Evolutionary conservation across 306 rosid genomes (phyloP).

Genomic region (Cucumis melo): DNA sequence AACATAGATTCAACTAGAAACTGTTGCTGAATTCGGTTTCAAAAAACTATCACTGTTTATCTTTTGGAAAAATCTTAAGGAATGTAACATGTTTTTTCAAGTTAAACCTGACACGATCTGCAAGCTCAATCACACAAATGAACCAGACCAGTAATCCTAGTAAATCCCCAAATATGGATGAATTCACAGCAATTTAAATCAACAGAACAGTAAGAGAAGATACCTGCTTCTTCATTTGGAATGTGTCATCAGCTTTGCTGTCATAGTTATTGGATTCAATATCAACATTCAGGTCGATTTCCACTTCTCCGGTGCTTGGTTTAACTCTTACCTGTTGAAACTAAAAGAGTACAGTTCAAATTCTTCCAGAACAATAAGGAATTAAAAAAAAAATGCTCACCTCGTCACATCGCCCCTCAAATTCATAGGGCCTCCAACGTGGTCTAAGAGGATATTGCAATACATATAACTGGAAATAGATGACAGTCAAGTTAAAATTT

Average conservation of each 20-base stretch:
- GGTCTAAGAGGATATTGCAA: conserved; percentile 87
- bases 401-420: conserved; percentile 70
- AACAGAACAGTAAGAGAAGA: not conserved
- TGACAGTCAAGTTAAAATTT: not conserved
- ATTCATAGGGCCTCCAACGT: conserved; percentile 71
- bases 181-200: not conserved
- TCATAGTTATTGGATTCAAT: conserved; percentile 43
- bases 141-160: not conserved
- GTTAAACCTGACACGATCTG: not conserved
- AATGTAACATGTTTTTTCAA: not conserved
- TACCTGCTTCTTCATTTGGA: conserved; percentile 56
- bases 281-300: conserved; percentile 59
- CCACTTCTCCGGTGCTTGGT: conserved; percentile 38
- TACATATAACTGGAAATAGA: conserved; percentile 37
- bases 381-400: conserved; percentile 14
- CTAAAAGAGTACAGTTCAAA: not conserved
- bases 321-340: conserved; percentile 54
- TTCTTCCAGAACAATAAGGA: conserved; percentile 2
- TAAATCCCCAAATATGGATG: not conserved
- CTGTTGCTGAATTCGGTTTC: not conserved
- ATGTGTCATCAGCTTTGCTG: conserved; percentile 20
- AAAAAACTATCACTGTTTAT: not conserved
- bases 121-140: not conserved
- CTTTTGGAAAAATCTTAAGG: not conserved
- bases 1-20: not conserved